Percentiles rank a stretch among this genome's conserved stretches.
phyloP scores from a whole-genome alignment of 2,329 filamentous ascomycete genomes.

The Drechslerella stenobrocha region DNA sequence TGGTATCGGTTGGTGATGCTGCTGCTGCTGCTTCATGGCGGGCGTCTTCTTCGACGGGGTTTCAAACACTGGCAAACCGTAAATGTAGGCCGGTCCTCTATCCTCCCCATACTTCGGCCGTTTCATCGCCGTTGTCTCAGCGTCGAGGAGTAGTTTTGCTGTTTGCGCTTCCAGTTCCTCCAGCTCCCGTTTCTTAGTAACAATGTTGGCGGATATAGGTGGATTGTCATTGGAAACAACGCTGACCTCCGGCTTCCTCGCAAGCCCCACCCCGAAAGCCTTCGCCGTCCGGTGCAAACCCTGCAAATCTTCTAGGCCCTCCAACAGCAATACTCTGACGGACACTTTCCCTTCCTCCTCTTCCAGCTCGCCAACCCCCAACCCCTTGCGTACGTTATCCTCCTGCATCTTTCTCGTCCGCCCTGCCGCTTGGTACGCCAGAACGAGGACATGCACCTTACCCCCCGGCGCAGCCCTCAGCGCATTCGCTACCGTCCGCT shows the following conservation, averaged over 20 bases:
- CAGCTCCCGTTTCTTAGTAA: conserved; percentile 25
- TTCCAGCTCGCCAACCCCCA: conserved; percentile 23
- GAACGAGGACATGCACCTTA: conserved; percentile 28
- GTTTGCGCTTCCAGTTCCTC: conserved; percentile 31
- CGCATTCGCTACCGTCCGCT: conserved; percentile 29
- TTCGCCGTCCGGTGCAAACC: conserved; percentile 19
- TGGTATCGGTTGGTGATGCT: neutral
- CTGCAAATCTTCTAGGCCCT: conserved; percentile 19
- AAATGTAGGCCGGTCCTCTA: conserved; percentile 25
- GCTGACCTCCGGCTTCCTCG: conserved; percentile 7
- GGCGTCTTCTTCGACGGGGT: conserved; percentile 9
- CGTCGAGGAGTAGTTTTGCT: conserved; percentile 18
- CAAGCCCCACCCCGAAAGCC: conserved; percentile 20
- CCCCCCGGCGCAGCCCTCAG: conserved; percentile 23
- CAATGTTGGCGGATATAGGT: neutral
- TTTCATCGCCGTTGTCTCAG: conserved; percentile 20
- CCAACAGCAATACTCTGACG: conserved; percentile 18
- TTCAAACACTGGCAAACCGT: conserved; percentile 34
- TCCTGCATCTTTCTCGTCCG: conserved; percentile 16
- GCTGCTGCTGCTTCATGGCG: conserved; percentile 4
- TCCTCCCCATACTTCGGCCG: conserved; percentile 24
- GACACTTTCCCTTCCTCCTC: conserved; percentile 23
- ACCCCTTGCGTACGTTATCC: conserved; percentile 16
- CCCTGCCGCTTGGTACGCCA: conserved; percentile 21
- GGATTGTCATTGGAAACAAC: neutral